Conservation (phyloP, 176 grass and related monocot genomes). For the Ampelocalamus luodianensis region DNA sequence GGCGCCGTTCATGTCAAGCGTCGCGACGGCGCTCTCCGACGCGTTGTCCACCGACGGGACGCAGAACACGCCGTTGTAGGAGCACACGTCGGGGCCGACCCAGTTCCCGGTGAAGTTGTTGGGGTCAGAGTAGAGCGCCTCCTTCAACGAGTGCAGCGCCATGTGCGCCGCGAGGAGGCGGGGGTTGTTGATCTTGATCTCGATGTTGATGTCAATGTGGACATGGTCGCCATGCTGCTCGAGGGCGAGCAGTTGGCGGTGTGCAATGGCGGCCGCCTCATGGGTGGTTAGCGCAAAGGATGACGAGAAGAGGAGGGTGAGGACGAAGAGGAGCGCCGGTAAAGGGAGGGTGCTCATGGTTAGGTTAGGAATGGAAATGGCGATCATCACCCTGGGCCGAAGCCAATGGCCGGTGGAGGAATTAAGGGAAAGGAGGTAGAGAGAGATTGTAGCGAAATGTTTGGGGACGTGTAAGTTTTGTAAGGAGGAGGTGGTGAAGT, state of each 20-base stretch:
- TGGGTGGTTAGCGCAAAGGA: neutral
- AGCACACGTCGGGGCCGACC: constrained; percentile 43
- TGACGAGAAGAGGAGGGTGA: neutral
- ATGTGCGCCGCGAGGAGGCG: neutral
- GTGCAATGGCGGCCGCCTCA: neutral
- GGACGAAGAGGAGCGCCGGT: neutral
- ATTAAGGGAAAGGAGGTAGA: neutral
- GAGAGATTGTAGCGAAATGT: neutral
- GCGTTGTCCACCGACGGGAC: neutral
- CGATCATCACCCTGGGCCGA: constrained; percentile 18
- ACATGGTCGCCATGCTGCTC: constrained; percentile 9
- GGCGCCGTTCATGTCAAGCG: constrained; percentile 46
- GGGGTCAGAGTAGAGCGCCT: constrained; percentile 24
- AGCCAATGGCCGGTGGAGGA: constrained; percentile 17
- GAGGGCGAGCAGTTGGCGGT: neutral
- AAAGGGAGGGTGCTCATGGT: constrained; percentile 24
- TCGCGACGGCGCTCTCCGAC: constrained; percentile 32
- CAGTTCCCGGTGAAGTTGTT: constrained; percentile 46
- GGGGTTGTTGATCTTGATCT: constrained; percentile 43
- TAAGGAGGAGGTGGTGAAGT: neutral
- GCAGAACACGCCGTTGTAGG: constrained; percentile 46
- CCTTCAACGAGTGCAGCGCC: constrained; percentile 27
- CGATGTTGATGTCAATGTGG: constrained; percentile 14
- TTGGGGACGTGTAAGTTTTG: neutral
- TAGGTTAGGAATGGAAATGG: neutral